Evolutionary conservation across 805 yeast species (phyloP), one percentile per base, ranked within the genome.

Genomic region (Sporopachydermia lactativora): DNA sequence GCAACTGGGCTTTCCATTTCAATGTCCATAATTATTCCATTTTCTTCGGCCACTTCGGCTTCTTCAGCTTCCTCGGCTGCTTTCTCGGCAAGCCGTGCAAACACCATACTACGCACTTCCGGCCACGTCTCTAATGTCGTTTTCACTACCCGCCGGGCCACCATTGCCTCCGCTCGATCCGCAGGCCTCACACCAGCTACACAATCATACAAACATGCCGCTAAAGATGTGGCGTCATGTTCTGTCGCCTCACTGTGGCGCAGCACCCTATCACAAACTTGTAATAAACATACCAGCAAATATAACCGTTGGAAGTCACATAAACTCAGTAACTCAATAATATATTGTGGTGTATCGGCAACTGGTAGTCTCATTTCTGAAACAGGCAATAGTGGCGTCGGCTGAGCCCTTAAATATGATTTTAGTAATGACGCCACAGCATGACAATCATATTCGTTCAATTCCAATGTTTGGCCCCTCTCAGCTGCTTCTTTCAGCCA

Each of bases 391-490:
- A 81, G 59, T 1, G 82, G 75, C 8, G 50, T 47, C 0, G 78
- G 71, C 28, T 77, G 63, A 28, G 68, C 73, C 42, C 66, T 61
- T 28, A 83, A 52, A 41, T 65, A 70, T 43, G 65, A 60, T 40
- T 48, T 66, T 42, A 66, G 50, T 8, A 59, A 46, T 3, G 71
- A 63, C 8, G 73, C 65, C n/a, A 72, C 64, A 40, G 70, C 64
- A 45, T 64, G 63, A 6, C 77, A 62, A 40, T 74, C 75, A 64
- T 74, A 76, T 51, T 75, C 80, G 41, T 64, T 64, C 31, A 75
- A 59, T 58, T 73, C 64, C 19, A 75, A 52, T 19, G 65, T 49
- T 53, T 75, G 82, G 50, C 71, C 68, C 19, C 81, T 56, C 37
- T 61, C 61, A 35, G 57, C 58, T 19, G 54, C 49, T 38, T 58